A percentile compares a stretch with the other conserved stretches of the same genome.
Evolutionary conservation across 2,329 filamentous ascomycete species (phyloP).

Genomic region (Ophiostoma sp.): DNA sequence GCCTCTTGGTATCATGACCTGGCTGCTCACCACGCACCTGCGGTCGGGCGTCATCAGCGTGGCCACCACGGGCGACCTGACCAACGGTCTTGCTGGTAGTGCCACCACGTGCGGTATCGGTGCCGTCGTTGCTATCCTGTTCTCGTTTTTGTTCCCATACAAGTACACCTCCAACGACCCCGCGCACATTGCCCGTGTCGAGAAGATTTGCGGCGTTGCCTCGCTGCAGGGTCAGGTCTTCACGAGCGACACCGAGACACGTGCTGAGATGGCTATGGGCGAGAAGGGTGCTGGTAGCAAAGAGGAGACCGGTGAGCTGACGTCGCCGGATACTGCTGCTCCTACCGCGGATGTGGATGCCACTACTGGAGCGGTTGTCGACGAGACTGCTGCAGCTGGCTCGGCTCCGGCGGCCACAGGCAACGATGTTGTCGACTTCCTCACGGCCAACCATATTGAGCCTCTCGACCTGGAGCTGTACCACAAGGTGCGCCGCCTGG

Average conservation of each 20-base stretch:
- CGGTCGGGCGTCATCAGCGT: conserved; percentile 40
- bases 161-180: conserved; percentile 18
- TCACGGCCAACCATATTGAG: conserved; percentile 42
- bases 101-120: conserved; percentile 40
- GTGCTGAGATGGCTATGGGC: conserved; percentile 9
- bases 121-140: conserved; percentile 37
- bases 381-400: background rate
- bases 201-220: conserved; percentile 26
- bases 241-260: conserved; percentile 1
- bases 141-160: conserved; percentile 40
- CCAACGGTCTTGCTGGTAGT: conserved; percentile 43
- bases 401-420: conserved; percentile 32
- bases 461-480: conserved; percentile 44
- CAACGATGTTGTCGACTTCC: conserved; percentile 46
- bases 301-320: background rate
- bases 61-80: conserved; percentile 40
- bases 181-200: conserved; percentile 19
- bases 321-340: background rate
- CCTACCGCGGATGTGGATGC: background rate
- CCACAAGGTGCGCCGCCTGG: conserved; percentile 40
- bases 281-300: background rate
- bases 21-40: conserved; percentile 41
- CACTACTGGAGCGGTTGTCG: too few relatives aligned
- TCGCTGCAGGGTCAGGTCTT: conserved; percentile 17
- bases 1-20: conserved; percentile 38